These are phyloP conservation scores for Dactylorhiza incarnata DNA, from an alignment of 106 monocot species.

Conservation along the genomic window DNA sequence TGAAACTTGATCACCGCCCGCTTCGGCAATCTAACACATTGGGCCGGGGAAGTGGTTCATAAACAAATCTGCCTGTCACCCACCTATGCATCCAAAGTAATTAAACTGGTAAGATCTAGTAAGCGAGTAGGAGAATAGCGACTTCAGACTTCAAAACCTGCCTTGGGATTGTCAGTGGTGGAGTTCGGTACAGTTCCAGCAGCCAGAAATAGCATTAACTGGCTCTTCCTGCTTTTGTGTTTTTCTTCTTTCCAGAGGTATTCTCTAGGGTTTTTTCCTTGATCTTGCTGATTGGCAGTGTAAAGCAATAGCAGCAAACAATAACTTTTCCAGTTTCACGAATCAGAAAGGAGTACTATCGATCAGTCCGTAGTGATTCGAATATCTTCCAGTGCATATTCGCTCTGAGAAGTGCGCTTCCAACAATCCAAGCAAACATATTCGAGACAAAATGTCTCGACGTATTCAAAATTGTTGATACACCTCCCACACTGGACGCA, in stretches of 20 bases:
- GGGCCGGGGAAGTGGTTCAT: background rate
- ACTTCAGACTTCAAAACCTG: background rate
- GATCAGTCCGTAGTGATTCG: too few relatives aligned
- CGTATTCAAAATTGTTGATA: conserved; percentile 32
- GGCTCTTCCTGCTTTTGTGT: background rate
- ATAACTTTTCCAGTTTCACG: too few relatives aligned
- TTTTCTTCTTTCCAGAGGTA: too few relatives aligned
- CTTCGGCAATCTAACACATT: background rate
- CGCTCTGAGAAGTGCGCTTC: background rate
- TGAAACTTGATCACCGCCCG: background rate
- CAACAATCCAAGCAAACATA: conserved; percentile 37
- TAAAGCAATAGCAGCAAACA: too few relatives aligned
- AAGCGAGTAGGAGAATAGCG: background rate
- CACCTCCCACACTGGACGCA: conserved; percentile 58
- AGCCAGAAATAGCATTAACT: background rate
- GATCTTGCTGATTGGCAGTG: too few relatives aligned
- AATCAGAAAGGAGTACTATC: too few relatives aligned
- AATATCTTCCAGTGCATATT: background rate
- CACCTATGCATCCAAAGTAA: background rate
- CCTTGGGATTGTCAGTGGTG: background rate
- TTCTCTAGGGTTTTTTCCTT: too few relatives aligned
- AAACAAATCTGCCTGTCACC: background rate
- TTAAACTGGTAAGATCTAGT: background rate
- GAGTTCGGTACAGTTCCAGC: background rate
- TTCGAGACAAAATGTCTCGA: conserved; percentile 45